Evolutionary conservation across 2,329 filamentous ascomycete species (phyloP).

Genomic region (Falciphora oryzae): DNA sequence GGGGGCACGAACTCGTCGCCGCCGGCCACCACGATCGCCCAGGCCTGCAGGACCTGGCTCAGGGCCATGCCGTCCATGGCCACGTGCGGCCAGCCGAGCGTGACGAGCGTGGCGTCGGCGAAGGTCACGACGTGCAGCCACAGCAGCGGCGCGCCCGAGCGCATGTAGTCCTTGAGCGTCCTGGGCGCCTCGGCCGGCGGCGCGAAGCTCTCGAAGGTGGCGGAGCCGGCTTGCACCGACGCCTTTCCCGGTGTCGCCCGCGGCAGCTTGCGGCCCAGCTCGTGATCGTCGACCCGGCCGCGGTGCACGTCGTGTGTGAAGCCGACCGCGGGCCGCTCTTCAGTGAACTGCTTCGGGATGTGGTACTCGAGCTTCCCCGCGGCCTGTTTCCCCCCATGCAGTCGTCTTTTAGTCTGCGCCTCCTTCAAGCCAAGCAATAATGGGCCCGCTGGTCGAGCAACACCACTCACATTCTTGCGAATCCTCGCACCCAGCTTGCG

Average conservation of each 20-base stretch:
- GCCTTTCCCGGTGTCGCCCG: constrained; percentile 21
- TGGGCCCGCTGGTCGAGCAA: constrained; percentile 2
- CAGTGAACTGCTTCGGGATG: constrained; percentile 24
- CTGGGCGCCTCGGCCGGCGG: constrained; percentile 21
- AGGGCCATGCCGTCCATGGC: constrained; percentile 41
- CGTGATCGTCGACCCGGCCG: constrained; percentile 34
- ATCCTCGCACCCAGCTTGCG: constrained; percentile 39
- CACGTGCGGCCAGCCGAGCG: constrained; percentile 40
- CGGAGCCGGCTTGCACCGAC: constrained; percentile 22
- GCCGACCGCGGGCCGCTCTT: constrained; percentile 30
- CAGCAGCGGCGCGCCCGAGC: constrained; percentile 37
- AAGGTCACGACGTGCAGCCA: constrained; percentile 43
- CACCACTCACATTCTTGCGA: constrained; percentile 26
- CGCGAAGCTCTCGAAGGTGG: constrained; percentile 21
- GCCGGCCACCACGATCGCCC: constrained; percentile 39
- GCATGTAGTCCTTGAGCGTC: constrained; percentile 33
- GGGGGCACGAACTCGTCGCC: constrained; percentile 33
- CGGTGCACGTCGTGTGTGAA: constrained; percentile 32
- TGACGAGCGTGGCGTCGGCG: constrained; percentile 42
- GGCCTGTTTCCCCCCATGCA: constrained; percentile 2
- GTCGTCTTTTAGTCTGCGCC: background rate
- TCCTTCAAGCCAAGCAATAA: background rate
- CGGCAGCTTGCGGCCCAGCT: constrained; percentile 32
- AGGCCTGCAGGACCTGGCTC: constrained; percentile 35
- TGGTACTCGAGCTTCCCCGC: constrained; percentile 26